Evolutionary conservation across 2,329 filamentous ascomycete species (phyloP).

Genomic region (Aspergillus sp.): DNA sequence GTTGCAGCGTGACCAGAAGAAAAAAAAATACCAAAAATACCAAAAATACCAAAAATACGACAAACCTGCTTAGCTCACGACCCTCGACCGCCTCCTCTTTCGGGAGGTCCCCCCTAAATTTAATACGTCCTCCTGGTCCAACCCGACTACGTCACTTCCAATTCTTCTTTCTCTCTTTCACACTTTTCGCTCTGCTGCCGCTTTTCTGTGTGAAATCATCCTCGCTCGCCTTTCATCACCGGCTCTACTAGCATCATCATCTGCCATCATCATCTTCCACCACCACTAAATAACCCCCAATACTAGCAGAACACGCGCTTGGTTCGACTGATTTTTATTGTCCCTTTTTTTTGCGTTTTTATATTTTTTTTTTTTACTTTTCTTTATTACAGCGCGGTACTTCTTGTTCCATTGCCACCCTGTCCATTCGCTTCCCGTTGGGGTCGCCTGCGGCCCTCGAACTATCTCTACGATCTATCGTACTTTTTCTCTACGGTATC

Average conservation of each 20-base stretch:
- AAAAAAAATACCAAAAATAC: not conserved
- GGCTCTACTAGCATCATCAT: not conserved
- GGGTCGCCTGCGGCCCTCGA: constrained; percentile 13
- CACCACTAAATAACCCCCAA: not conserved
- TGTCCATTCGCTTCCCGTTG: constrained; percentile 9
- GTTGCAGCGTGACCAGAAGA: constrained; percentile 9
- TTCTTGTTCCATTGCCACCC: constrained; percentile 2
- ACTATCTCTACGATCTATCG: not conserved
- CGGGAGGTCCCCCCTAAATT: constrained; percentile 24
- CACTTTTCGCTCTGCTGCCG: constrained; percentile 11
- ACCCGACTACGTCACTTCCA: constrained; percentile 34
- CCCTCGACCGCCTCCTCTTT: constrained; percentile 21
- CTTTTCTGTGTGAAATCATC: constrained; percentile 10
- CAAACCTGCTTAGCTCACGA: constrained; percentile 13
- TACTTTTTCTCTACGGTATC: not conserved
- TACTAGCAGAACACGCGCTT: not conserved
- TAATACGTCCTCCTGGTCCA: constrained; percentile 12
- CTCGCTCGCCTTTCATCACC: not conserved
- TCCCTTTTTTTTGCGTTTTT: constrained; percentile 7
- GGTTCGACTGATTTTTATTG: constrained; percentile 12
- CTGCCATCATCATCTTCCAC: not conserved
- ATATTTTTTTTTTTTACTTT: constrained; percentile 5
- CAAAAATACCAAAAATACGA: too few relatives aligned
- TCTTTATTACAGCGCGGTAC: not conserved
- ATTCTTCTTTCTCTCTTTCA: constrained; percentile 18